These are phyloP conservation scores for Euphrasia confusa DNA, from an alignment of 257 asterid species.

Conservation along the genomic window DNA sequence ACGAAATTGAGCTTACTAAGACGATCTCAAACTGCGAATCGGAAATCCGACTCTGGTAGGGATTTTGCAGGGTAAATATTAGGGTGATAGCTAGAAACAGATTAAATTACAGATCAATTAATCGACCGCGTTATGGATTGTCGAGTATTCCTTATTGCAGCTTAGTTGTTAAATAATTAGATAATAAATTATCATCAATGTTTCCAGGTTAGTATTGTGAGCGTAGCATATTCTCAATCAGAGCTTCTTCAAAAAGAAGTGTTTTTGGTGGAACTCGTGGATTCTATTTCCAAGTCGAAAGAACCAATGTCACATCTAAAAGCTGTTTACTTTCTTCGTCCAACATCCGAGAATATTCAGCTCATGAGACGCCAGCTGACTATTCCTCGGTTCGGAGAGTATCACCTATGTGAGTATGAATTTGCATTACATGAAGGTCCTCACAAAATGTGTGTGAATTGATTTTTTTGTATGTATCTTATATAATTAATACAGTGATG, in stretches of 20 bases:
- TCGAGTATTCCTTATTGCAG: background rate
- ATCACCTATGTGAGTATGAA: conserved; percentile 80
- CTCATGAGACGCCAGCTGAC: conserved; percentile 79
- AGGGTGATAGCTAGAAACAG: background rate
- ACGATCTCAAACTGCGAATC: background rate
- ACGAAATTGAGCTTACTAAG: conserved; percentile 16
- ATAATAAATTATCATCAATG: conserved; percentile 1
- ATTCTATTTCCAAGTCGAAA: conserved; percentile 87
- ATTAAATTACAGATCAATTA: background rate
- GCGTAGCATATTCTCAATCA: conserved; percentile 89
- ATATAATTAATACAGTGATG: background rate
- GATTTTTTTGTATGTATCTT: background rate
- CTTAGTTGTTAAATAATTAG: background rate
- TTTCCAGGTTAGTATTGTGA: conserved; percentile 85
- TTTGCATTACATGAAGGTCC: conserved; percentile 11
- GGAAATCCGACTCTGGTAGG: too few relatives aligned
- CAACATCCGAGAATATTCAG: conserved; percentile 79
- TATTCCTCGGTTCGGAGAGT: conserved; percentile 93
- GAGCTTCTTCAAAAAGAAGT: conserved; percentile 98
- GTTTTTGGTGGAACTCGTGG: conserved; percentile 84
- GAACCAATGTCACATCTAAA: conserved; percentile 97
- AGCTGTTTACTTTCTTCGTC: conserved; percentile 95
- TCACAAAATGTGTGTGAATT: background rate
- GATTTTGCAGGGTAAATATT: background rate
- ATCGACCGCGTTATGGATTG: background rate